Evolutionary conservation across 2,329 filamentous ascomycete genomes (phyloP), one percentile per base, ranked within the genome.

Genomic region (Ophiosphaerella korrae): DNA sequence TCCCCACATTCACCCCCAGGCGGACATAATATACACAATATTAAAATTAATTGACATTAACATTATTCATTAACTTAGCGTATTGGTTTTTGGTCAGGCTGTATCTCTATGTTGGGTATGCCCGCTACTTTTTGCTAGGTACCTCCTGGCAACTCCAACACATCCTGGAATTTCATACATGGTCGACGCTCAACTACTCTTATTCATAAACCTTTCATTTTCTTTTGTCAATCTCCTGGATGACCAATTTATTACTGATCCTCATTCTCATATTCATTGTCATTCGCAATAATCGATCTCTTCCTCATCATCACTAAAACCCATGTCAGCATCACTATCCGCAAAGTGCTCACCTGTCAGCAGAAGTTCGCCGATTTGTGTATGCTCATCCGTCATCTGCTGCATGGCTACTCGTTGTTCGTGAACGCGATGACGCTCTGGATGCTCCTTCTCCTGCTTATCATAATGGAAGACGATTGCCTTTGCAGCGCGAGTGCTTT

Each of bases 251-350:
- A 33, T 7, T 47, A 47, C 3, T 53, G 45, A n/a, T 36, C n/a
- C 1, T 37, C 48, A 1, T 40, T 41, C 1, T 33, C 37, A 12
- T 52, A 49, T 1, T 41, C 48, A 5, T 41, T 48, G 5, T 34
- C 18, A 39, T 40, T 40, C 46, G 4, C 14, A n/a, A 5, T 41
- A 44, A 5, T 39, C 41, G n/a, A 49, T 48, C 3, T 52, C 46
- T 2, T 44, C 46, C 1, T 51, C 50, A 6, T 52, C 45, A 7
- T 45, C 48, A 7, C 47, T 52, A 11, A 48, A 48, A 4, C 53
- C 43, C 23, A 53, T 38, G 5, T 55, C 57, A 8, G 52, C 59
- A 14, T 42, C 53, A 16, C 55, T 55, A 6, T 49, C 48, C 34
- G 50, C 12, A 21, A 51, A 46, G 3, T 53, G 53, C 7, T 52